Conservation (phyloP, 2,329 filamentous ascomycete genomes). For the Beauveria asiatica region DNA sequence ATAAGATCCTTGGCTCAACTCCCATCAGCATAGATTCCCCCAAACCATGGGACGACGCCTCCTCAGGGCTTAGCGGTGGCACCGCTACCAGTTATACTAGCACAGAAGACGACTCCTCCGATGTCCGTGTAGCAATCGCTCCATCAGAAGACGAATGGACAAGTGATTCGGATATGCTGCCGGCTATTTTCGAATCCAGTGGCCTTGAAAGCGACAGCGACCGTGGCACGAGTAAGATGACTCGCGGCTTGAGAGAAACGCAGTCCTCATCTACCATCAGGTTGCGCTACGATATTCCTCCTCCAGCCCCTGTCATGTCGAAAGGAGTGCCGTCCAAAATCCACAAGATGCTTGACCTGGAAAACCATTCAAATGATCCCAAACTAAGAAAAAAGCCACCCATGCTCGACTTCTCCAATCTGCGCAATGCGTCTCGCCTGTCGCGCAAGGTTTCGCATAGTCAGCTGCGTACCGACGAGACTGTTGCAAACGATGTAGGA, state of each 20-base stretch:
- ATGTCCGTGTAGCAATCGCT: conserved; percentile 17
- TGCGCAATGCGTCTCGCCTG: conserved; percentile 28
- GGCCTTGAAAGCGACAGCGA: conserved; percentile 17
- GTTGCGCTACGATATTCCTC: conserved; percentile 51
- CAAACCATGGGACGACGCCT: conserved; percentile 34
- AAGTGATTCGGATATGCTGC: conserved; percentile 39
- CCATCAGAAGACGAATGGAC: conserved; percentile 28
- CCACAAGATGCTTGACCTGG: conserved; percentile 37
- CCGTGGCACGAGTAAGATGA: conserved; percentile 28
- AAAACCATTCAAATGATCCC: conserved; percentile 21
- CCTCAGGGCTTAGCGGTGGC: conserved; percentile 36
- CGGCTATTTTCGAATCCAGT: conserved; percentile 20
- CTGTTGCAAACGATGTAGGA: conserved; percentile 27
- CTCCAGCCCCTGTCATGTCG: conserved; percentile 49
- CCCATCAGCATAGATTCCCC: conserved; percentile 34
- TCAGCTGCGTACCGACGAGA: conserved; percentile 24
- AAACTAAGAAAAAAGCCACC: conserved; percentile 35
- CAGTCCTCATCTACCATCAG: conserved; percentile 47
- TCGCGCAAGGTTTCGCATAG: conserved; percentile 20
- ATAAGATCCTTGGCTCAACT: conserved; percentile 40
- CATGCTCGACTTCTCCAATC: conserved; percentile 39
- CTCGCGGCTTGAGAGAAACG: conserved; percentile 35
- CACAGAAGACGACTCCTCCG: conserved; percentile 14
- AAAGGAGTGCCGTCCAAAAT: conserved; percentile 44
- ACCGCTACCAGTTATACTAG: conserved; percentile 27